Evolutionary conservation across 768 basidiomycete genomes (phyloP).

Genomic region (Auricularia sp.): DNA sequence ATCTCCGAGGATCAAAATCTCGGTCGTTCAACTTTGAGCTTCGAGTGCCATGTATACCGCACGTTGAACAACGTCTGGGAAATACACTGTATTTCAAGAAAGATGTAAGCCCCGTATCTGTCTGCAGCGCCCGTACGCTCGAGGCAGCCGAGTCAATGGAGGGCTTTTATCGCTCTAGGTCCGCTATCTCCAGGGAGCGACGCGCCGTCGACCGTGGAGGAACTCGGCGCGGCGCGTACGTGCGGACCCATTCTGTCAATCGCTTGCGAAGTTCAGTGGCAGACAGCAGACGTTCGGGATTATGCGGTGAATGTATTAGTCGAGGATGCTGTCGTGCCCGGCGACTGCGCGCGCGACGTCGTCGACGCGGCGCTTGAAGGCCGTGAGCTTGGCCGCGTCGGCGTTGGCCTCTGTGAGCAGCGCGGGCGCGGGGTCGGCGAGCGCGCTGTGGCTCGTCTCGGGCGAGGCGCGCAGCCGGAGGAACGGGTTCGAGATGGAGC

Average conservation of each 20-base stretch:
- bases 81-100: neutral
- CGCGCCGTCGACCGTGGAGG: neutral
- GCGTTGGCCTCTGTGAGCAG: slow-evolving; percentile 45
- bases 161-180: slow-evolving; percentile 56
- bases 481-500: slow-evolving; percentile 79
- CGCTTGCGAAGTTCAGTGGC: slow-evolving; percentile 13
- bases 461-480: slow-evolving; percentile 47
- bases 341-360: slow-evolving; percentile 42
- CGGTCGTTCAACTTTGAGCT: too few species aligned
- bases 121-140: slow-evolving; percentile 61
- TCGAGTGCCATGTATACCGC: too few species aligned
- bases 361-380: slow-evolving; percentile 61
- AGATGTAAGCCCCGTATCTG: slow-evolving; percentile 79
- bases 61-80: too few species aligned
- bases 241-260: slow-evolving; percentile 2
- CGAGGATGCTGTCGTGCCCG: slow-evolving; percentile 14
- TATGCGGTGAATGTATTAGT: slow-evolving; percentile 11
- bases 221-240: slow-evolving; percentile 15
- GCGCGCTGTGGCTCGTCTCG: slow-evolving; percentile 22
- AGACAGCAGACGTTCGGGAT: slow-evolving; percentile 11
- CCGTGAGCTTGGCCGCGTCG: slow-evolving; percentile 44
- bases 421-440: slow-evolving; percentile 42
- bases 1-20: too few species aligned
- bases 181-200: slow-evolving; percentile 9
- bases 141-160: slow-evolving; percentile 71